A percentile compares a stretch with the other conserved stretches of the same genome.
These are phyloP conservation scores for Clohesyomyces aquaticus DNA, from an alignment of 495 filamentous ascomycete genomes.

Conservation along the genomic window DNA sequence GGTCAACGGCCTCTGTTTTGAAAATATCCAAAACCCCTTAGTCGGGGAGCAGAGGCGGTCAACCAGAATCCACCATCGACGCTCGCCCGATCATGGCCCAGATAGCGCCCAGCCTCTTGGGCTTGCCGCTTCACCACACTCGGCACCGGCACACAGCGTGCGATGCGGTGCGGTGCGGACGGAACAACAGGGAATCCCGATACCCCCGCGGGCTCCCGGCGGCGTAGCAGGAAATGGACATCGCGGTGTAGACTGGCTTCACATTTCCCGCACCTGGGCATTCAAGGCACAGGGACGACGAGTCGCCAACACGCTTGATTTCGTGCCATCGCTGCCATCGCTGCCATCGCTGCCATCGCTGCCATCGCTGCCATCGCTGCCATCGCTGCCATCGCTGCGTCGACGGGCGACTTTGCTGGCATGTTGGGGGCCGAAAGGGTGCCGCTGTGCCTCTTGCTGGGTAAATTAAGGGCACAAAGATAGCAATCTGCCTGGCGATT, in stretches of 20 bases:
- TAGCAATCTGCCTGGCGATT: constrained; percentile 5
- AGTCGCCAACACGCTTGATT: too few species aligned
- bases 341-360: too few species aligned
- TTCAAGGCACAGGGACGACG: too few species aligned
- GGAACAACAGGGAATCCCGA: too few species aligned
- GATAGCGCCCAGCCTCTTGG: constrained; percentile 20
- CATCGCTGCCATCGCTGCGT: neutral
- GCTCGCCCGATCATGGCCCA: constrained; percentile 13
- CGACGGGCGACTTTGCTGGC: neutral
- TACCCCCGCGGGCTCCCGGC: neutral
- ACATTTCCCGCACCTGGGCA: neutral
- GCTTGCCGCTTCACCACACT: neutral
- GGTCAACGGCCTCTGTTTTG: constrained; percentile 17
- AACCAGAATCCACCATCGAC: constrained; percentile 20
- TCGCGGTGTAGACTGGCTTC: neutral
- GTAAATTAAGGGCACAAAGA: constrained; percentile 23
- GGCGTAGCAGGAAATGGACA: too few species aligned
- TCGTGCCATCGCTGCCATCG: too few species aligned
- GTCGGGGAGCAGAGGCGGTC: constrained; percentile 16
- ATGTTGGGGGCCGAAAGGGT: neutral
- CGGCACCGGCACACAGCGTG: neutral
- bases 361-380: neutral
- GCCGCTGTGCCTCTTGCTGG: neutral
- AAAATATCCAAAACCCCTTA: constrained; percentile 4
- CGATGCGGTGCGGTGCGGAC: too few species aligned